A percentile compares a stretch with the other conserved stretches of the same genome.
phyloP scores from a whole-genome alignment of 1,139 yeast genomes.

The Diutina neorugosa region DNA sequence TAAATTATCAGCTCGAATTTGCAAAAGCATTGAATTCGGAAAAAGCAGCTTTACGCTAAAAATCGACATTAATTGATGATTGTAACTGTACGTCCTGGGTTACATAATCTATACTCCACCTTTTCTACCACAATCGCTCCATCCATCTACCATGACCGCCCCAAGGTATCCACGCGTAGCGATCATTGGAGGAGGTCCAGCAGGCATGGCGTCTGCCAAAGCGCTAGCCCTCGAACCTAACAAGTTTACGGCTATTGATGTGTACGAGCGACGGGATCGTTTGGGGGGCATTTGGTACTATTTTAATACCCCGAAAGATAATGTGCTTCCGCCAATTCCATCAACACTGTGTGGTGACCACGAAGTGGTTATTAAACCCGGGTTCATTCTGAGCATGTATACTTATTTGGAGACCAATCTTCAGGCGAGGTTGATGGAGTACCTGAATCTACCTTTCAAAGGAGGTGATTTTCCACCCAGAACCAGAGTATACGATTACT shows the following conservation, averaged over 20 bases:
- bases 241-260: conserved; percentile 18
- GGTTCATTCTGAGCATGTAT: conserved; percentile 33
- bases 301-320: conserved; percentile 14
- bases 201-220: conserved; percentile 38
- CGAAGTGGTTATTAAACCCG: conserved; percentile 6
- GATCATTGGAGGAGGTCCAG: conserved; percentile 41
- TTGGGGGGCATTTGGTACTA: conserved; percentile 43
- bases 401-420: conserved; percentile 37
- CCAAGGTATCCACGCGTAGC: conserved; percentile 13
- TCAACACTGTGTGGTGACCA: conserved; percentile 12
- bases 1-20: too few species aligned
- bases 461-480: conserved; percentile 25
- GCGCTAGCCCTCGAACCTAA: conserved; percentile 30
- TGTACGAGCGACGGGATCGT: conserved; percentile 28
- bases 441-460: conserved; percentile 22
- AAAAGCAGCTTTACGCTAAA: too few species aligned
- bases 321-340: conserved; percentile 15
- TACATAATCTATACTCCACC: background rate
- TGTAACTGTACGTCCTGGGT: background rate
- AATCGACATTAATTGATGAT: too few species aligned
- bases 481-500: conserved; percentile 23
- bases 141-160: background rate
- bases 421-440: conserved; percentile 30
- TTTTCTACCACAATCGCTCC: background rate
- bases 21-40: too few species aligned